Percentiles rank a stretch among this genome's conserved stretches.
phyloP scores from a whole-genome alignment of 768 basidiomycete genomes.

The Panaeolus cyanescens region DNA sequence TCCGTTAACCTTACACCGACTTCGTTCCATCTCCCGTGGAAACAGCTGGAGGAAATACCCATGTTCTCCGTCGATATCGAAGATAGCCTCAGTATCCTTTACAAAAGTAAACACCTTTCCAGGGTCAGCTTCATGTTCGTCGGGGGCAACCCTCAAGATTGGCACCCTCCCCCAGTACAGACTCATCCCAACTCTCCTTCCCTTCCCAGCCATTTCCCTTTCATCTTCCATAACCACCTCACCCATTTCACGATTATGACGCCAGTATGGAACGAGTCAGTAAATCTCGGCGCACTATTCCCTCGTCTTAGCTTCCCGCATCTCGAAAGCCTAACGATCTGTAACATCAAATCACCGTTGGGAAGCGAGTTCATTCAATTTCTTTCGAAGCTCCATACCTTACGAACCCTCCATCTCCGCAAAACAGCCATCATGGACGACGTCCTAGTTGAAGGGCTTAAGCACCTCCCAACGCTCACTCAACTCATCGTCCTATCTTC shows the following conservation, averaged over 20 bases:
- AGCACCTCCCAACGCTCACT: slow-evolving; percentile 32
- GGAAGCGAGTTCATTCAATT: slow-evolving; percentile 33
- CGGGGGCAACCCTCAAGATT: slow-evolving; percentile 17
- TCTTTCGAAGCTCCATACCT: slow-evolving; percentile 29
- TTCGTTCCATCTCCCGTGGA: slow-evolving; percentile 35
- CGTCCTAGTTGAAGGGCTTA: slow-evolving; percentile 33
- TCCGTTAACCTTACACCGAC: slow-evolving; percentile 36
- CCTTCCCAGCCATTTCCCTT: slow-evolving; percentile 13
- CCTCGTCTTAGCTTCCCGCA: slow-evolving; percentile 34
- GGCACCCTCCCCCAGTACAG: slow-evolving; percentile 9
- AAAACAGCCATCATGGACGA: slow-evolving; percentile 36
- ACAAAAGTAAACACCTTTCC: slow-evolving; percentile 23
- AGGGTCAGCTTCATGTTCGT: slow-evolving; percentile 31
- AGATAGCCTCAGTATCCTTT: slow-evolving; percentile 33
- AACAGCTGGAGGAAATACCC: slow-evolving; percentile 31
- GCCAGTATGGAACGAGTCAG: slow-evolving; percentile 33
- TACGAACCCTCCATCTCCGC: slow-evolving; percentile 38
- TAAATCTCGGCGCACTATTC: slow-evolving; percentile 38
- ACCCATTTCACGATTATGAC: slow-evolving; percentile 38
- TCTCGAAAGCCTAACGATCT: slow-evolving; percentile 38
- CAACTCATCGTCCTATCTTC: slow-evolving; percentile 36
- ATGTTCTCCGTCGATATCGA: slow-evolving; percentile 31
- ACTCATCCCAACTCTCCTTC: slow-evolving; percentile 11
- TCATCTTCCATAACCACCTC: slow-evolving; percentile 31
- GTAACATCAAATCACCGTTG: slow-evolving; percentile 37